phyloP scores from a whole-genome alignment of 1,139 yeast genomes.

The Meyerozyma sp. region DNA sequence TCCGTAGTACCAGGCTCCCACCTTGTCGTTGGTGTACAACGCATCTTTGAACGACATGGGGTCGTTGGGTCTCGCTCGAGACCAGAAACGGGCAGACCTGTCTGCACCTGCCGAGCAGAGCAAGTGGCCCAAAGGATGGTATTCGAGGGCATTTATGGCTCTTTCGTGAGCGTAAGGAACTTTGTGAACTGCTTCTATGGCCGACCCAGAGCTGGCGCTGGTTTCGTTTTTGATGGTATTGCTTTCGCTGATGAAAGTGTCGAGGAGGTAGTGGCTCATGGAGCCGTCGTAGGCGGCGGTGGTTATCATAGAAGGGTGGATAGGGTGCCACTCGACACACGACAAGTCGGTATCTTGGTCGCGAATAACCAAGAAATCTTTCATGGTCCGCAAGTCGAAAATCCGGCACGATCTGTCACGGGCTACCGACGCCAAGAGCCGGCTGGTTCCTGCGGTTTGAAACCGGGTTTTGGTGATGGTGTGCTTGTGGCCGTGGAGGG shows the following conservation, averaged over 20 bases:
- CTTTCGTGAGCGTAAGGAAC: slow-evolving; percentile 94
- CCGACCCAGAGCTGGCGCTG: slow-evolving; percentile 8
- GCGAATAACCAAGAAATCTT: slow-evolving; percentile 64
- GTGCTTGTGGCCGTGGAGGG: slow-evolving; percentile 89
- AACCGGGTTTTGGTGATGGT: slow-evolving; percentile 82
- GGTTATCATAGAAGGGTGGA: slow-evolving; percentile 72
- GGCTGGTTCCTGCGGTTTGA: slow-evolving; percentile 64
- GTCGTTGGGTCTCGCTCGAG: slow-evolving; percentile 87
- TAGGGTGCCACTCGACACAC: slow-evolving; percentile 89
- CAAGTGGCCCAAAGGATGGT: slow-evolving; percentile 91
- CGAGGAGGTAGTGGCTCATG: slow-evolving; percentile 68
- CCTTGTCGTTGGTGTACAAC: slow-evolving; percentile 66
- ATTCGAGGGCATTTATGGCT: slow-evolving; percentile 84
- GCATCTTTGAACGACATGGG: slow-evolving; percentile 79
- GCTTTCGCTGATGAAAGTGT: slow-evolving; percentile 42
- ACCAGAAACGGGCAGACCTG: slow-evolving; percentile 92
- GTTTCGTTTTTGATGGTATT: slow-evolving; percentile 12
- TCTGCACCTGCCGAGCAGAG: slow-evolving; percentile 92
- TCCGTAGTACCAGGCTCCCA: slow-evolving; percentile 69
- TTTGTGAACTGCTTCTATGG: slow-evolving; percentile 50
- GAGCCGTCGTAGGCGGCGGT: slow-evolving; percentile 92
- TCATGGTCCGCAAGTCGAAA: slow-evolving; percentile 82
- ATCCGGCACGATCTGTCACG: slow-evolving; percentile 85
- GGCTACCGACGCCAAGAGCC: slow-evolving; percentile 79
- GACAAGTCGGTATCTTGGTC: slow-evolving; percentile 84